phyloP scores from a whole-genome alignment of 345 rosid species.

The Isatis tinctoria region DNA sequence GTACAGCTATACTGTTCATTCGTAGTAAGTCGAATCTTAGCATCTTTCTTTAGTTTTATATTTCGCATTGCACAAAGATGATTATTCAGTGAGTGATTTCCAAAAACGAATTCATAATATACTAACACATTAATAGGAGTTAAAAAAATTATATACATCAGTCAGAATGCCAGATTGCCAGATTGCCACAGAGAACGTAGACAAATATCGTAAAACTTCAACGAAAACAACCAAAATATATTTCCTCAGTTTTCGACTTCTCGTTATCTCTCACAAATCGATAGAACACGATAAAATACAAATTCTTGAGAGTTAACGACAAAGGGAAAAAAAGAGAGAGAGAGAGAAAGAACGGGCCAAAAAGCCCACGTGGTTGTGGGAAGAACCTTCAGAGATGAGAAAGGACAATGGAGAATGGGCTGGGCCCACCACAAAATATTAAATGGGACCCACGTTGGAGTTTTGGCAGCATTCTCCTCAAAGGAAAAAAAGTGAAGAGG shows the following conservation, averaged over 20 bases:
- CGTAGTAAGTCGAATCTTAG: constrained; percentile 18
- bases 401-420: constrained; percentile 18
- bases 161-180: neutral
- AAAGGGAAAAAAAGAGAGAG: neutral
- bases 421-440: constrained; percentile 22
- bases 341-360: constrained; percentile 10
- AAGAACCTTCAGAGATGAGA: neutral
- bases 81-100: neutral
- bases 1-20: neutral
- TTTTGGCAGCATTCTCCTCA: constrained; percentile 6
- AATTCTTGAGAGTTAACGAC: neutral
- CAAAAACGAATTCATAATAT: neutral
- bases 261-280: neutral
- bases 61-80: neutral
- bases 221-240: neutral
- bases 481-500: neutral
- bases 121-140: neutral
- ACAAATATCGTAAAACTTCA: constrained; percentile 6
- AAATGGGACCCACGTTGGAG: neutral
- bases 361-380: constrained; percentile 27
- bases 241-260: neutral
- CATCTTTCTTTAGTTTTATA: constrained; percentile 1
- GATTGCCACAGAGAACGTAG: too few relatives aligned
- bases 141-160: neutral
- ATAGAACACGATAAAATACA: constrained; percentile 1